phyloP scores from a whole-genome alignment of 768 basidiomycete genomes.

The Boletus bicolor region DNA sequence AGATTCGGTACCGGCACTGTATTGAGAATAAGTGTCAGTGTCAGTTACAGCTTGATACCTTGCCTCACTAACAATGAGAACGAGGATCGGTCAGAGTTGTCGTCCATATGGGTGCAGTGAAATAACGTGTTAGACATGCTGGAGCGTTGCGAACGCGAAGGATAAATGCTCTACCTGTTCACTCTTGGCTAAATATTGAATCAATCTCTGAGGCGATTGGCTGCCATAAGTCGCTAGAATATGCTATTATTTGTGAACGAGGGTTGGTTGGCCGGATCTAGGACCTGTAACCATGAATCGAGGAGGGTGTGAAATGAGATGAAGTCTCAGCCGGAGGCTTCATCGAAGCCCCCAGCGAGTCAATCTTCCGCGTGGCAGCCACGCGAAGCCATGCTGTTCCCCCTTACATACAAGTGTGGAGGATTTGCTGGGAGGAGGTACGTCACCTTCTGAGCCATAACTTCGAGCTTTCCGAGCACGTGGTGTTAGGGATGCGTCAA shows the following conservation, averaged over 20 bases:
- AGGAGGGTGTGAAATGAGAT: neutral
- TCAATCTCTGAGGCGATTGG: slow-evolving; percentile 4
- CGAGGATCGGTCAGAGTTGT: neutral
- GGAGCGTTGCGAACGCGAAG: neutral
- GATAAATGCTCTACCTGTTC: neutral
- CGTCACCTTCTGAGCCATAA: neutral
- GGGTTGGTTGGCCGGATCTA: slow-evolving; percentile 4
- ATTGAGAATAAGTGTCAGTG: slow-evolving; percentile 7
- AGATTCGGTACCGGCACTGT: slow-evolving; percentile 1
- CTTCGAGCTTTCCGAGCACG: neutral
- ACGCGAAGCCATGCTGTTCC: slow-evolving; percentile 20
- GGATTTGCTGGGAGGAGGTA: neutral
- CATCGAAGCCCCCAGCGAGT: neutral
- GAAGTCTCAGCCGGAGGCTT: neutral
- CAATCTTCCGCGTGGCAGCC: slow-evolving; percentile 14
- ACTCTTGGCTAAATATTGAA: slow-evolving; percentile 8
- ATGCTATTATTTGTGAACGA: neutral
- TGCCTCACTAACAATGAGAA: slow-evolving; percentile 12
- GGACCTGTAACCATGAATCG: neutral
- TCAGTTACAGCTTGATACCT: neutral
- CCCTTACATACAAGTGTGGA: neutral
- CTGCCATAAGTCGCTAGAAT: slow-evolving; percentile 5
- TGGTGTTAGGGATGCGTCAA: neutral
- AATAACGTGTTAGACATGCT: slow-evolving; percentile 7
- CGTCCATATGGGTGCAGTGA: neutral